Evolutionary conservation across 2,329 filamentous ascomycete genomes (phyloP), one percentile per base, ranked within the genome.

Genomic region (Keithomyces neogunnii): DNA sequence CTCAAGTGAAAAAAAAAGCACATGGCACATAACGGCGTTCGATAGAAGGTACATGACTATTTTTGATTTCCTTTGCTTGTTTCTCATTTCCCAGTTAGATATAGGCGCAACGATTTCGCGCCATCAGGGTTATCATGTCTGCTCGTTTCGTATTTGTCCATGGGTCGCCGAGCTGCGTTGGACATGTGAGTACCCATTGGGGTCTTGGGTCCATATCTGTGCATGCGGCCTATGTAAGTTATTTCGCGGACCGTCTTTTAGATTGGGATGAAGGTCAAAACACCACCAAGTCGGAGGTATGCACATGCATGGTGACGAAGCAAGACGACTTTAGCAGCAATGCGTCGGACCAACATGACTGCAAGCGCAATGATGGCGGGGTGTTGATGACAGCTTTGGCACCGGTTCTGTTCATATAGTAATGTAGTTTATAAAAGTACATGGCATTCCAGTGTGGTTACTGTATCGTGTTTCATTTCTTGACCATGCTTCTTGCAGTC

Each of bases 1-100:
- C 5, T 42, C 38, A 50, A 50, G 43, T 32, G 32, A 7, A 30
- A 42, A 39, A 51, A 46, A 49, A 51, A 52, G 51, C 52, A 56
- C 53, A 57, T 49, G 55, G 56, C 54, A 60, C 57, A 55, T 49
- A 53, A 56, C 53, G 62, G 62, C 62, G 62, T 65, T 65, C 62
- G 59, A 58, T 65, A 65, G 62, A 65, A 58, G 61, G 43, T 42
- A 59, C 52, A 56, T 56, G 58, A 51, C 55, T 52, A 52, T 53
- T 56, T 55, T 55, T 51, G 36, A 48, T 4, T 39, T 45, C 39
- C 26, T 44, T 36, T 36, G 19, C 19, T 19, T 19, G 19, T 19
- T 30, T 36, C 13, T 38, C 3, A 28, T 42, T 43, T 49, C 30
- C 31, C 46, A 45, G 32, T 47, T 61, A 60, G 61, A 61, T 56